Evolutionary conservation across 1,284 basidiomycete species (phyloP), one percentile per base, ranked within the genome.

Genomic region (Caloboletus firmus): DNA sequence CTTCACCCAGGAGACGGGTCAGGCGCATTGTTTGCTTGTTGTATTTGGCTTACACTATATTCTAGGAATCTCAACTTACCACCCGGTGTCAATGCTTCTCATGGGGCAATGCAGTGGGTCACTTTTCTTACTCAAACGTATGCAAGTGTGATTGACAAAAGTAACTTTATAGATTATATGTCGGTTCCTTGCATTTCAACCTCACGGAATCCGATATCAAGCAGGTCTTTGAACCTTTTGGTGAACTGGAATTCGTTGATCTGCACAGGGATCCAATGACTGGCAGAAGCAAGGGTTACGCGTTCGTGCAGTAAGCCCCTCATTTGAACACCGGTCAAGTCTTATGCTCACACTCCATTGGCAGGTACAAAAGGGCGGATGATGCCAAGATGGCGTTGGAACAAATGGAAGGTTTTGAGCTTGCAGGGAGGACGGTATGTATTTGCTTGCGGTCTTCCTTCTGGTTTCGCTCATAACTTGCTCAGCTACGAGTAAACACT

Each of bases 171-270:
- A 93, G 95, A 71, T 84, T 99, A 68, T 99, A 97, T 71, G 93
- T 99, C 68, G 94, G 95, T 58, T 96, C 93, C 58, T 77, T 99
- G 45, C 93, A 98, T 72, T 98, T 96, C 79, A 95, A 94, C 72
- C 87, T 99, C 59, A 93, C 91, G 48, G 91, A 95, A 73, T 89
- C 93, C 62, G 95, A 99, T 78, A 90, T 99, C 74, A 92, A 90
- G 73, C 91, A 97, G 80, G 96, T 99, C 61, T 99, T 99, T 73
- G 94, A 96, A 70, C 95, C 96, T 5, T 99, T 99, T 72, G 96
- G 96, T 63, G 91, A 93, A 73, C 82, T 99, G 62, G 95, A 96
- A 73, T 96, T 96, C 76, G 95, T 99, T 68, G 96, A 99, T 79
- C 83, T 99, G 67, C 96, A 98, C 73, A 85, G 89, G 66, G 95